A percentile compares a stretch with the other conserved stretches of the same genome.
Conservation (phyloP, 2,329 filamentous ascomycete species). For the Ophiostoma montium region DNA sequence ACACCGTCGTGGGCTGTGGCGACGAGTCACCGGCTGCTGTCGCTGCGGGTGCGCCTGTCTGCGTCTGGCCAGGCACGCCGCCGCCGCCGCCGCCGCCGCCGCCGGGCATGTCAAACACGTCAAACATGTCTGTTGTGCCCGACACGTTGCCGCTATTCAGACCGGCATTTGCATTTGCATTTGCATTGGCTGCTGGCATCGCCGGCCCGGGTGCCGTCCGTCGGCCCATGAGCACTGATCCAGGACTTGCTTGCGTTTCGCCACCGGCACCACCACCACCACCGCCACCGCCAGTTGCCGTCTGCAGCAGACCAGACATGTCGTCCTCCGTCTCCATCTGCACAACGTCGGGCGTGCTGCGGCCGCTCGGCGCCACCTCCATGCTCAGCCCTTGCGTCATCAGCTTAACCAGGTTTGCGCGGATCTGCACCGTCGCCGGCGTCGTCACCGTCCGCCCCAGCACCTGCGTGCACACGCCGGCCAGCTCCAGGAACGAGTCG, state of each 20-base stretch:
- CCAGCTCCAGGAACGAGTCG: slow-evolving; percentile 34
- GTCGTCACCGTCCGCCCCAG: slow-evolving; percentile 37
- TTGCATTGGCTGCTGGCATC: neutral
- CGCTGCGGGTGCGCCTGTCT: neutral
- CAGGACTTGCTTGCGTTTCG: neutral
- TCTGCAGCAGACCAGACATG: slow-evolving; percentile 7
- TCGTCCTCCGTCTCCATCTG: slow-evolving; percentile 14
- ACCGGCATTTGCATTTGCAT: neutral
- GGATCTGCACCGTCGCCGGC: slow-evolving; percentile 33
- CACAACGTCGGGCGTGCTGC: slow-evolving; percentile 8
- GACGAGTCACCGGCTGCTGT: neutral
- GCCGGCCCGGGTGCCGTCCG: neutral
- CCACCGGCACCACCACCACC: neutral
- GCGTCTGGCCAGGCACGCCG: neutral
- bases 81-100: neutral
- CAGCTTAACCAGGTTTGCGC: slow-evolving; percentile 35
- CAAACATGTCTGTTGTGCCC: slow-evolving; percentile 1
- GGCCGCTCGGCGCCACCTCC: slow-evolving; percentile 17
- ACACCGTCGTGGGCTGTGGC: neutral
- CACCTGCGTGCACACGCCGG: slow-evolving; percentile 35
- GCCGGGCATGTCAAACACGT: slow-evolving; percentile 3
- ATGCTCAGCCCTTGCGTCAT: slow-evolving; percentile 29
- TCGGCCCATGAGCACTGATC: neutral
- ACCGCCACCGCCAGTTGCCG: neutral
- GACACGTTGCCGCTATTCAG: neutral